phyloP scores from a whole-genome alignment of 495 filamentous ascomycete species.

The Xylaria telfairii region DNA sequence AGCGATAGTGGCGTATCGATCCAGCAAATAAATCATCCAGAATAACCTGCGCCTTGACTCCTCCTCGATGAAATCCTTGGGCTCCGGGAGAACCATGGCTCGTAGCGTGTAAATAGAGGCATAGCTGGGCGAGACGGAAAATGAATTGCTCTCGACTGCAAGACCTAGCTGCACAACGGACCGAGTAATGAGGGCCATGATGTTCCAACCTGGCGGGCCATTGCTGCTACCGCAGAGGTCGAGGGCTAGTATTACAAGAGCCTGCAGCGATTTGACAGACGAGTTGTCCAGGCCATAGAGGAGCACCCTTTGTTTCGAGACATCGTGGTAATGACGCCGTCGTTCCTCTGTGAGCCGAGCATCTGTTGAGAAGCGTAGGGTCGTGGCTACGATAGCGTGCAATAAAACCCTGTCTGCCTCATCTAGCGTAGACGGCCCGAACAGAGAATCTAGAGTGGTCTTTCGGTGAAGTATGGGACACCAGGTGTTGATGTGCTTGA shows the following conservation, averaged over 20 bases:
- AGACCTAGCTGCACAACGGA: constrained; percentile 85
- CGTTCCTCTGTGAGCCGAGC: constrained; percentile 71
- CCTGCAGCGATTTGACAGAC: constrained; percentile 84
- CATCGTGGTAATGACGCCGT: constrained; percentile 73
- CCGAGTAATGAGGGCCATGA: constrained; percentile 83
- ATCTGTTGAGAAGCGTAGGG: constrained; percentile 81
- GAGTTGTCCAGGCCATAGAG: constrained; percentile 86
- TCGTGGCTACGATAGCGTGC: constrained; percentile 86
- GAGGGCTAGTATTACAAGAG: constrained; percentile 80
- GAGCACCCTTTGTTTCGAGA: constrained; percentile 83
- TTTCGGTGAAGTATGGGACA: constrained; percentile 86
- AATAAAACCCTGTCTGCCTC: constrained; percentile 83
- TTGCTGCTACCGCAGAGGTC: constrained; percentile 82
- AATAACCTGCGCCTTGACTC: constrained; percentile 82
- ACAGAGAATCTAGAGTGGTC: constrained; percentile 80
- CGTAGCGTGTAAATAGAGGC: constrained; percentile 84
- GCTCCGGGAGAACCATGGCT: constrained; percentile 79
- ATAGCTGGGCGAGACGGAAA: constrained; percentile 73
- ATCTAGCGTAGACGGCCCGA: constrained; percentile 74
- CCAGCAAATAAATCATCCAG: constrained; percentile 91
- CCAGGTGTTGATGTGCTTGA: constrained; percentile 90
- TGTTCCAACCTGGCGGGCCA: constrained; percentile 86
- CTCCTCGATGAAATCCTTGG: constrained; percentile 86
- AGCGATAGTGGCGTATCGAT: constrained; percentile 85
- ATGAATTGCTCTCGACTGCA: constrained; percentile 77